Base-by-base conservation (phyloP, 1,284 basidiomycete species). In the Apiotrichum veenhuisii region DNA sequence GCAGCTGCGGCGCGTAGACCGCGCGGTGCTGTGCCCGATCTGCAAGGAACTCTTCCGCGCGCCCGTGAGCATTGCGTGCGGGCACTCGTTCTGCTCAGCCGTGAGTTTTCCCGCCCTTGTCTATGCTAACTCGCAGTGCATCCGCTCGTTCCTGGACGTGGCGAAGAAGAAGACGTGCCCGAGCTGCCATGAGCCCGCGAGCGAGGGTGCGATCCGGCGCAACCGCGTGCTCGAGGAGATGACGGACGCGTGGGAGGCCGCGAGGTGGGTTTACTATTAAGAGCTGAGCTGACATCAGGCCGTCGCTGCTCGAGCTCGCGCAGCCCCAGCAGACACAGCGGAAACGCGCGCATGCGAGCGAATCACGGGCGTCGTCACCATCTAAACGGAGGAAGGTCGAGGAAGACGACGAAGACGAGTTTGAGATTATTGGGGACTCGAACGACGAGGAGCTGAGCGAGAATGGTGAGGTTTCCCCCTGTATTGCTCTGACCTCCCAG, bases 31-130 rank as follows among this genome's bases (percentile, higher is more conserved):
- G 20, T 75, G 74, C 48, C 64, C 68, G 12, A 74, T 75, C 56
- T 75, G 74, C 58, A 75, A 75, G 57, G 74, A 73, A 51, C 59
- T 62, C 11, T 75, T 68, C 52, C 42, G 40, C 1, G 70, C 60
- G 2, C 75, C 75, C 1, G 75, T 77, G 50, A 66, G 64, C 26
- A 71, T 77, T 42, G 52, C 62, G 5, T 77, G 75, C 54, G 75
- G 75, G 17, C 75, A 77, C 55, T 70, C 68, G 1, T 77, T 77
- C 68, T 77, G 75, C 62, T 77, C 75, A 7, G 60, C 69, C 22
- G 75, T 75, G 48, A 58, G 75, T 64, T 15, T 14, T 11, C 22
- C n/a, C n/a, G n/a, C n/a, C n/a, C n/a, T 22, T 37, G 14, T 14
- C 17, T 4, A 15, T 23, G 14, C 27, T n/a, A 30, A 20, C 50